A percentile compares a stretch with the other conserved stretches of the same genome.
Conservation (phyloP, 1,139 yeast genomes). For the Magnusiomyces sp. region DNA sequence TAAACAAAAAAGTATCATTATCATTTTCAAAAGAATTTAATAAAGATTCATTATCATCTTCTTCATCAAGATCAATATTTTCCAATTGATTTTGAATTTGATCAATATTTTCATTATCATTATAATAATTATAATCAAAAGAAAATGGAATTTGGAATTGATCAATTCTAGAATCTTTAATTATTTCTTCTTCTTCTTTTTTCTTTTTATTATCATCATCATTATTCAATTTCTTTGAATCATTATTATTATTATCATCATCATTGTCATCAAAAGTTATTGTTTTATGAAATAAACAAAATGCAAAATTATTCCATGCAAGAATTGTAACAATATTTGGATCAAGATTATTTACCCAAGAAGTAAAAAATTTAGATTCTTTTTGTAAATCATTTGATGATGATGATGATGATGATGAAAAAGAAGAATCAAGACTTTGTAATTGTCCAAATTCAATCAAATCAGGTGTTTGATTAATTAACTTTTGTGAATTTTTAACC, state of each 20-base stretch:
- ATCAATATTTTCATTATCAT: no score
- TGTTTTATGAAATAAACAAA: not conserved
- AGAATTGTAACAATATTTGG: not conserved
- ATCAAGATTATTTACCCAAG: not conserved
- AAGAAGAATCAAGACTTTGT: not conserved
- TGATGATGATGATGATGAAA: not conserved
- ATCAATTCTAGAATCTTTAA: no score
- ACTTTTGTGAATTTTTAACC: not conserved
- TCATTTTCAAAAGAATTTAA: no score
- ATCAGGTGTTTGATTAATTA: not conserved
- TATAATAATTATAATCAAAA: no score
- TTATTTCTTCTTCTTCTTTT: not conserved
- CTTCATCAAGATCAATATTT: no score
- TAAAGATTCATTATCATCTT: no score
- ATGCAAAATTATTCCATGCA: not conserved
- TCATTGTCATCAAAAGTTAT: not conserved
- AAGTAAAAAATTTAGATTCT: not conserved
- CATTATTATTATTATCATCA: not conserved
- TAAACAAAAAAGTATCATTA: not conserved
- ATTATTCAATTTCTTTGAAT: not conserved
- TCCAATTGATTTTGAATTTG: no score
- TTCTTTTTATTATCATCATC: not conserved
- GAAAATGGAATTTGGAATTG: no score
- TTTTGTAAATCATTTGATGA: not conserved
- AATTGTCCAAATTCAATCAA: constrained; percentile 1